Conservation (phyloP, 2,329 filamentous ascomycete species). For the Colletotrichum cuscutae region DNA sequence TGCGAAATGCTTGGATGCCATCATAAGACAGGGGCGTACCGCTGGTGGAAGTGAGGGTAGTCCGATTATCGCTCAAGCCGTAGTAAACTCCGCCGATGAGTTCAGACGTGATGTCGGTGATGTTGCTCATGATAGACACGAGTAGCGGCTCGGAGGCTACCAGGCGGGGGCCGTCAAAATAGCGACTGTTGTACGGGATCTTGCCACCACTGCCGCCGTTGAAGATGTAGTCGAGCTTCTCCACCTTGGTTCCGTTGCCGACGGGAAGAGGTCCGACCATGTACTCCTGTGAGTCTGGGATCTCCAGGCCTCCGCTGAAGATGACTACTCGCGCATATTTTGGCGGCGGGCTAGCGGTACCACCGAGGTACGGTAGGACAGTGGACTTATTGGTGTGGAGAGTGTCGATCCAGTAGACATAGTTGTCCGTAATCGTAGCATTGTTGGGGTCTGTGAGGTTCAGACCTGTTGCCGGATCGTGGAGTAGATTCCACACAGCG, state of each 20-base stretch:
- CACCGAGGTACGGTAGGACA: constrained; percentile 56
- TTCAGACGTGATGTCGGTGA: constrained; percentile 55
- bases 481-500: constrained; percentile 55
- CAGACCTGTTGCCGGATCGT: constrained; percentile 50
- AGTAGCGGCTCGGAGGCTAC: constrained; percentile 48
- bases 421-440: constrained; percentile 55
- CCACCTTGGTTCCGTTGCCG: constrained; percentile 46
- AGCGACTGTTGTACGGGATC: constrained; percentile 48
- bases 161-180: constrained; percentile 44
- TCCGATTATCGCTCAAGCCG: constrained; percentile 42
- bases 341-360: constrained; percentile 43
- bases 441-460: constrained; percentile 54
- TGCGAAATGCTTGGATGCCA: constrained; percentile 50
- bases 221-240: constrained; percentile 54
- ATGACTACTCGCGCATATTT: constrained; percentile 59
- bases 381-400: constrained; percentile 60
- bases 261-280: constrained; percentile 61
- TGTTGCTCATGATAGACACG: constrained; percentile 51
- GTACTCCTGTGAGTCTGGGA: constrained; percentile 58
- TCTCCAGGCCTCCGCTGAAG: constrained; percentile 52
- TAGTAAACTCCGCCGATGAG: constrained; percentile 49
- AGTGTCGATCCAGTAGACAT: constrained; percentile 57
- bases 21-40: constrained; percentile 52
- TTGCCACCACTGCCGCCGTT: constrained; percentile 52
- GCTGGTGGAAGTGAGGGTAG: constrained; percentile 45